These are phyloP conservation scores for Diophrys appendiculata DNA, from an alignment of 73 alveolate genomes.

Conservation along the genomic window DNA sequence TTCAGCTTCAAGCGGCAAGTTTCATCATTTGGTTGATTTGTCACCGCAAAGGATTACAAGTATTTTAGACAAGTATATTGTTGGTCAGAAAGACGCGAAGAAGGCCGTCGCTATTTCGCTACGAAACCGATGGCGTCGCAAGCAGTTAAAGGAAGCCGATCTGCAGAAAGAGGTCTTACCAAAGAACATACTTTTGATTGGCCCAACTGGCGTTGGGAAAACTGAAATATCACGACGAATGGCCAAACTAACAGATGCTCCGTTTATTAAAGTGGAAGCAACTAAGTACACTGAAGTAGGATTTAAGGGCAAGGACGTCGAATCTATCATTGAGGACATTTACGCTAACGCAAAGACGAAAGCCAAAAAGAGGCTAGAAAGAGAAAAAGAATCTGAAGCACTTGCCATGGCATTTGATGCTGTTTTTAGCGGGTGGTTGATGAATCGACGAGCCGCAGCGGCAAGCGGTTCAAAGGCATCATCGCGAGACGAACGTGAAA, in stretches of 20 bases:
- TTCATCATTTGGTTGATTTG: too few species aligned
- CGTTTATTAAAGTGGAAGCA: slow-evolving; percentile 83
- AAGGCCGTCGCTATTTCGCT: slow-evolving; percentile 41
- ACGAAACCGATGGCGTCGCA: slow-evolving; percentile 55
- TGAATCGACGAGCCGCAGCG: too few species aligned
- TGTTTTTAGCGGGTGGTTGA: too few species aligned
- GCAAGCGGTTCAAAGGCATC: slow-evolving; percentile 42
- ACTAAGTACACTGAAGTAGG: slow-evolving; percentile 86
- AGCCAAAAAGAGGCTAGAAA: background rate
- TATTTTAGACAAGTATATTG: slow-evolving; percentile 45
- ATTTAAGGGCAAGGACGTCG: slow-evolving; percentile 78
- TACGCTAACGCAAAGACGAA: slow-evolving; percentile 10
- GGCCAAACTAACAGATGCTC: slow-evolving; percentile 72
- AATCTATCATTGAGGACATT: slow-evolving; percentile 62
- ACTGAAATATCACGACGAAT: slow-evolving; percentile 57
- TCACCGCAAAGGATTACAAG: slow-evolving; percentile 47
- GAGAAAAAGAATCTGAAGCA: slow-evolving; percentile 8
- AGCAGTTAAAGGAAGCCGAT: slow-evolving; percentile 58
- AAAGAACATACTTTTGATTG: slow-evolving; percentile 66
- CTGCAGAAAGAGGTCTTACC: slow-evolving; percentile 67
- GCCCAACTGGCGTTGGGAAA: slow-evolving; percentile 81
- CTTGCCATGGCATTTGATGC: too few species aligned
- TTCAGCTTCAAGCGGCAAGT: too few species aligned
- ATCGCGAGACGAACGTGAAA: slow-evolving; percentile 15
- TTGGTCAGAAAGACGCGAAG: slow-evolving; percentile 53